Evolutionary conservation across 1,139 yeast genomes (phyloP), one percentile per base, ranked within the genome.

Genomic region (Pichia sp.): DNA sequence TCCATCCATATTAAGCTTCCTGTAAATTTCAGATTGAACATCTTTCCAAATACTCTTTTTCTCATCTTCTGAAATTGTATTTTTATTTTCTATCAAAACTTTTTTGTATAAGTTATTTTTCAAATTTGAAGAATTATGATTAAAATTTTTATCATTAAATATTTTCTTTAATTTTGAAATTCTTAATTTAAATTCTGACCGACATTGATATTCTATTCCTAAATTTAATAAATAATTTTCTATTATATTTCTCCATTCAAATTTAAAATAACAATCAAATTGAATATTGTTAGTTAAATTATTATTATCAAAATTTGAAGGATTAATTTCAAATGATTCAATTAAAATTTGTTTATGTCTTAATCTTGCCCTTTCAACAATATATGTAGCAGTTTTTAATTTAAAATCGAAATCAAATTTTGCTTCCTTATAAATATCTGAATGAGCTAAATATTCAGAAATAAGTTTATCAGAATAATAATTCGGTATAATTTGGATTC

Each of bases 201-300:
- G 69, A 54, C 85, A 80, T 57, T 81, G 86, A 11, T 82, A 80
- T 56, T 81, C 87, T 40, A 82, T 82, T 3, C 78, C 86, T 31
- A 81, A 67, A 57, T 79, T 80, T 36, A 81, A 61, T 41, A 80
- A 57, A 56, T 75, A 81, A 61, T 80, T 80, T 52, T 81, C 87
- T 50, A 81, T 77, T 28, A 81, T 72, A 57, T 80, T 78, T 54
- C 87, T 66, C 85, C 87, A 80, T 59, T 80, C 84, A 24, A 55
- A 60, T 45, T 61, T 61, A 28, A 58, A 53, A 40, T 56, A 62
- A 22, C 47, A 45, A 41, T 55, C 58, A 37, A 48, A 54, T 23
- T 53, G 51, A 10, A 51, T 47, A 29, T 52, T 37, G n/a, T 38
- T 38, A 7, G 45, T 30, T 22, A 57, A 35, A 34, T 51, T 48